Evolutionary conservation across 2,329 filamentous ascomycete genomes (phyloP), one percentile per base, ranked within the genome.

Genomic region (Aspergillus eucalypticola): DNA sequence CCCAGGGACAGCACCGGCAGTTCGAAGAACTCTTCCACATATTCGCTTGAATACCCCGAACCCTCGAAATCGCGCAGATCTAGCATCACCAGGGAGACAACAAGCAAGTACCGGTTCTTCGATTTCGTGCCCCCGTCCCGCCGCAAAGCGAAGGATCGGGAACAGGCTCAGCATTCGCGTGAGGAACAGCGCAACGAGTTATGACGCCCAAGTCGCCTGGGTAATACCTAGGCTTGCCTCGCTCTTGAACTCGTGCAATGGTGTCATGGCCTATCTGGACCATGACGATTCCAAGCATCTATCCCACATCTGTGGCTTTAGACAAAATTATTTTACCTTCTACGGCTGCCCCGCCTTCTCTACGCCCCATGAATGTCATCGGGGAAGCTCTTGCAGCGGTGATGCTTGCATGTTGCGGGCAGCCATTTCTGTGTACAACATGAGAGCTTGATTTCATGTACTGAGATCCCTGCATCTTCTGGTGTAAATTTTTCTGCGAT

Each of bases 1-100:
- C 61, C 74, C 29, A 75, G 75, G 15, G 75, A 78, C 38, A 76
- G 76, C 65, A 76, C 75, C n/a, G 70, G 75, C 23, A 78, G 75
- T 64, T 79, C 78, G 8, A 79, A 79, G 27, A 80, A 81, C 58
- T 80, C 78, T 2, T 81, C 79, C 6, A 79, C 76, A 0, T 78
- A 80, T 59, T 78, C 77, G 4, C 68, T 79, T 38, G 78, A 81
- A 41, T 75, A 75, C 41, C 64, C 72, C 2, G 76, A 79, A 15
- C 64, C 60, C 52, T 66, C 72, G 46, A 78, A 73, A 56, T 70
- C 67, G 29, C 75, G 73, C 58, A 69, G 75, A 63, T 72, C 73
- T 54, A 79, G 72, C 56, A 72, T 76, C 42, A 75, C 71, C 48
- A 74, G 74, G 54, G 77, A 78, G 56, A 67, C 71, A 2, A 70